phyloP scores from a whole-genome alignment of 192 early-diverging fungal genomes.

The Dissophora globulifera region DNA sequence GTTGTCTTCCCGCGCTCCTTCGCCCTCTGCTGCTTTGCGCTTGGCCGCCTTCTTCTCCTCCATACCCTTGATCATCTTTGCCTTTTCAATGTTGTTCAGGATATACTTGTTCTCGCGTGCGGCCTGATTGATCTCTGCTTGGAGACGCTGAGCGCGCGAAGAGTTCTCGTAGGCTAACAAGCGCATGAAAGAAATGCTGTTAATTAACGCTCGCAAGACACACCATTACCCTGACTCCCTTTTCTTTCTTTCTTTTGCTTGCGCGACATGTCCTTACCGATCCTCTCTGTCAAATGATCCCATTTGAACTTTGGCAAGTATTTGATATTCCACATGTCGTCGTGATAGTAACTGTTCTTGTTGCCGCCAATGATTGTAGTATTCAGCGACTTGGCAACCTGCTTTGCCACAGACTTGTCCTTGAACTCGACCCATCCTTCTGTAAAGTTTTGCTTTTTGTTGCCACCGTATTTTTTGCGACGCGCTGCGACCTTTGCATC shows the following conservation, averaged over 20 bases:
- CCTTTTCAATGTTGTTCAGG: constrained; percentile 85
- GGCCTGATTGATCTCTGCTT: constrained; percentile 85
- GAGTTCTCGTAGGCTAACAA: constrained; percentile 73
- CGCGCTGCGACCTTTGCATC: constrained; percentile 77
- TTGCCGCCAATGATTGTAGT: constrained; percentile 85
- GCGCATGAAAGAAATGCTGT: neutral
- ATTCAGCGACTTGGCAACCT: constrained; percentile 81
- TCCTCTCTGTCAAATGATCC: constrained; percentile 93
- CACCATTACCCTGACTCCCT: no score
- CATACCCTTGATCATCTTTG: constrained; percentile 88
- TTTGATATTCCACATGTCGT: constrained; percentile 97
- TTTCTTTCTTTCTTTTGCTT: no score
- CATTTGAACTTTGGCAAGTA: constrained; percentile 98
- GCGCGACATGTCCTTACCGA: no score
- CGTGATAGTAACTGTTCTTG: constrained; percentile 86
- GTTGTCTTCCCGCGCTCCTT: constrained; percentile 1
- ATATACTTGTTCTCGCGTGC: constrained; percentile 89
- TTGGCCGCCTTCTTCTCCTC: constrained; percentile 71
- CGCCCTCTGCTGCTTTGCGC: constrained; percentile 52
- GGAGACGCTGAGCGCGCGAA: constrained; percentile 81
- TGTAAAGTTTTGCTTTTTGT: constrained; percentile 85
- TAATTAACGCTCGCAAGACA: no score
- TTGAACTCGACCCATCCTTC: constrained; percentile 99
- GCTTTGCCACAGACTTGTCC: constrained; percentile 91
- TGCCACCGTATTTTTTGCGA: constrained; percentile 87